A percentile compares a stretch with the other conserved stretches of the same genome.
These are phyloP conservation scores for Hyaloscypha variabilis DNA, from an alignment of 495 filamentous ascomycete genomes.

Conservation along the genomic window DNA sequence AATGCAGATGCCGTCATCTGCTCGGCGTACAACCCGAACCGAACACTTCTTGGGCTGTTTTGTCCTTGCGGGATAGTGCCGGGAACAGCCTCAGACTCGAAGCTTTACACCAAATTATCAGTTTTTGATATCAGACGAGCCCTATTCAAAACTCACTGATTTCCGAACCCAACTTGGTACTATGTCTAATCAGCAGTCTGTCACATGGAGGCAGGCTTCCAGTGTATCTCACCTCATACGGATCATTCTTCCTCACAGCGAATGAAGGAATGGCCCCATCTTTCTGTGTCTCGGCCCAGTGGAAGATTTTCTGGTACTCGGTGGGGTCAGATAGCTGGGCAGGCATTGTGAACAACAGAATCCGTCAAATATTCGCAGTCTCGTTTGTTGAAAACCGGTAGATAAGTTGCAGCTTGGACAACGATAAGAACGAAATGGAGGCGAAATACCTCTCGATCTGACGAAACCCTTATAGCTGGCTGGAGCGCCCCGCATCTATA, in stretches of 20 bases:
- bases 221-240: conserved; percentile 46
- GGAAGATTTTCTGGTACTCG: conserved; percentile 60
- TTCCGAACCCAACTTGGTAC: conserved; percentile 58
- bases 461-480: neutral
- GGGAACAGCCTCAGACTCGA: conserved; percentile 40
- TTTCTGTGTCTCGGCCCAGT: conserved; percentile 60
- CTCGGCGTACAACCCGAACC: conserved; percentile 71
- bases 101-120: conserved; percentile 12
- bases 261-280: conserved; percentile 51
- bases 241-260: conserved; percentile 49
- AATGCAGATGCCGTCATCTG: conserved; percentile 77
- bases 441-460: neutral
- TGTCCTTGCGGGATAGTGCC: conserved; percentile 42
- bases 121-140: conserved; percentile 28
- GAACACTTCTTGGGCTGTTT: conserved; percentile 73
- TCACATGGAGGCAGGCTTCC: neutral
- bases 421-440: neutral
- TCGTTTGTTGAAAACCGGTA: neutral
- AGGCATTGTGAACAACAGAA: neutral
- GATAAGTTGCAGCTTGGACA: neutral
- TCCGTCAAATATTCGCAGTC: neutral
- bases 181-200: conserved; percentile 33
- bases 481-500: neutral
- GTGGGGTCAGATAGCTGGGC: conserved; percentile 3
- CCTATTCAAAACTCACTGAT: conserved; percentile 43